Evolutionary conservation across 805 yeast genomes (phyloP), one percentile per base, ranked within the genome.

Genomic region (Barnettozyma populi): DNA sequence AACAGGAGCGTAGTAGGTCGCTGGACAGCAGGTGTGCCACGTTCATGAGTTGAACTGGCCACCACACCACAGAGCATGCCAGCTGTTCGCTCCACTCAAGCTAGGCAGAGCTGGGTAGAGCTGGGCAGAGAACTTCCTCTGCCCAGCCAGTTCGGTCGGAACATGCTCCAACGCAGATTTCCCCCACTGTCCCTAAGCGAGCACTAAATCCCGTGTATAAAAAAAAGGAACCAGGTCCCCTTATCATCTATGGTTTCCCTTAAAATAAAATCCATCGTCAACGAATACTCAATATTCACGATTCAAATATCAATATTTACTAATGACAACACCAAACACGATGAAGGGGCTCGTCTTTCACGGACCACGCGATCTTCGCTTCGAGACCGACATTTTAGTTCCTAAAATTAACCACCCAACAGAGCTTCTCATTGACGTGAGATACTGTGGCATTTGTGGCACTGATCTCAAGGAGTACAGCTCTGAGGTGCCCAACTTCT

Each of bases 401-500:
- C 79, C 79, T 3, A 40, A 52, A 31, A 63, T 73, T 41, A 41
- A 50, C 4, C 58, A 63, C 20, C 62, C 64, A 5, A 68, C 68
- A 31, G 79, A 75, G 43, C 63, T 75, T n/a, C 62, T 73, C 13
- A 55, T 76, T 24, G 73, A 69, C 20, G 69, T 75, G n/a, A 57
- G 68, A 9, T 77, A 69, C 59, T 78, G 84, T 56, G 86, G 86
- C 7, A 79, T 80, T 38, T 81, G 86, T 56, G 86, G 86, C 24
- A 71, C 82, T 1, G 85, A 80, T 59, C 63, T 80, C 36, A 82
- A 79, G 54, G 80, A 82, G 60, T 80, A 69, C 54, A 54, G 66
- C 51, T 59, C 70, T 24, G 79, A 74, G 24, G 84, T 82, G 1
- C 85, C 87, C 9, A 77, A 78, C 47, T 79, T 82, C 59, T 78